Base-by-base conservation (phyloP, 2,329 filamentous ascomycete genomes). In the Paecilomyces variotii region DNA sequence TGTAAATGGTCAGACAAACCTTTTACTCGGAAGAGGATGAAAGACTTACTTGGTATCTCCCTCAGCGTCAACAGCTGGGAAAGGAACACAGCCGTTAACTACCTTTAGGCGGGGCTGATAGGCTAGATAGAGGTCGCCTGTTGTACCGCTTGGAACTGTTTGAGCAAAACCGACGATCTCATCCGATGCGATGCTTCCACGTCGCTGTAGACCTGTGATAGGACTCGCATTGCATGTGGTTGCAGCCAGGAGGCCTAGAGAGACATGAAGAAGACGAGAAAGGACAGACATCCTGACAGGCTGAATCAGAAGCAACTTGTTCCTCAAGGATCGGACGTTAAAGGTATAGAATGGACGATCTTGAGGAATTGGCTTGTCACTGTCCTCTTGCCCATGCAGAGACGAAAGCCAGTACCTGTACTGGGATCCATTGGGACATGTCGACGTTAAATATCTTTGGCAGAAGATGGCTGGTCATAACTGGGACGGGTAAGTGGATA, bases 11-110 rank as follows among this genome's bases (percentile, higher is more conserved):
- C 24, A 49, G 19, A 27, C n/a, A 50, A 1, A 34, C 4, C 63
- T 54, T 57, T 55, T 28, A 26, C 27, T 19, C 19, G 19, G 11
- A 9, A 11, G 10, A 55, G 4, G 11, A 9, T 19, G 19, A 6
- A 45, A n/a, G 19, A 64, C 75, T 60, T 68, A 85, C 84, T 78
- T 76, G 14, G 81, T 85, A 63, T 87, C 77, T 2, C 84, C 85
- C 0, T 73, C 69, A 0, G 77, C 76, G 61, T 87, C 81, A 1
- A 87, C 84, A 1, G 80, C 84, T 0, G 84, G 84, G 65, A 84
- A 87, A 0, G 84, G 83, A 7, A 86, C 84, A 61, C 84, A 87
- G 53, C 84, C 84, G 63, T 82, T 82, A 19, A 78, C 76, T 4
- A 86, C 79, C 10, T 83, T 64, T 4, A 85, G 74, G 56, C 74